phyloP scores from a whole-genome alignment of 805 yeast genomes.

The Lachancea sp. region DNA sequence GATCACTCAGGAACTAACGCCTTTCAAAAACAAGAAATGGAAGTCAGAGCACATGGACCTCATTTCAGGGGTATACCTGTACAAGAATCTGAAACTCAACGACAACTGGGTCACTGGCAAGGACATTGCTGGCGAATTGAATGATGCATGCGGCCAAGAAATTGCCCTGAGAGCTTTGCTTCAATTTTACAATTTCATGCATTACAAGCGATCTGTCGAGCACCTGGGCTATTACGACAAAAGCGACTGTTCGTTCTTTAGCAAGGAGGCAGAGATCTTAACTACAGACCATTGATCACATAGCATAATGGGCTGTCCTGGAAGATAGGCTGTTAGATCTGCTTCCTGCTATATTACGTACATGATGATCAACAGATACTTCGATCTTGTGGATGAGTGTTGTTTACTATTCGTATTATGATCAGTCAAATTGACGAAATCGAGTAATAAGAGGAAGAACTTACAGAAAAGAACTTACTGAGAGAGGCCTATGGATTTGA shows the following conservation, averaged over 20 bases:
- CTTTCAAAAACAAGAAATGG: slow-evolving; percentile 94
- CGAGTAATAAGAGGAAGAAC: not conserved
- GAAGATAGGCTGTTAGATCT: too few species aligned
- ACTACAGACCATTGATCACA: slow-evolving; percentile 15
- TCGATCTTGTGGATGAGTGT: slow-evolving; percentile 9
- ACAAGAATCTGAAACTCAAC: slow-evolving; percentile 60
- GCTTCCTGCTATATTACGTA: too few species aligned
- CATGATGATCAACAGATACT: not conserved
- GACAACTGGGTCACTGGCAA: slow-evolving; percentile 88
- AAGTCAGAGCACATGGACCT: slow-evolving; percentile 87
- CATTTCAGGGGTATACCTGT: slow-evolving; percentile 76
- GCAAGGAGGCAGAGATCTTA: slow-evolving; percentile 35
- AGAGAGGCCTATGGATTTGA: slow-evolving; percentile 20
- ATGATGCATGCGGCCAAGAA: slow-evolving; percentile 79
- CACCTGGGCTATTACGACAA: slow-evolving; percentile 48
- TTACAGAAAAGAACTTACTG: not conserved
- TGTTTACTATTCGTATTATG: slow-evolving; percentile 2
- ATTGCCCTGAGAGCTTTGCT: slow-evolving; percentile 71
- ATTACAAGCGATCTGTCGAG: slow-evolving; percentile 47
- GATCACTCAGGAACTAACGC: slow-evolving; percentile 71
- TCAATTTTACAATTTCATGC: slow-evolving; percentile 65
- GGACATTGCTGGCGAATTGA: slow-evolving; percentile 68
- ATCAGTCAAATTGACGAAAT: too few species aligned
- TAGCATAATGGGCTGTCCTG: too few species aligned
- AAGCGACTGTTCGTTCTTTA: slow-evolving; percentile 37